These are phyloP conservation scores for Pleurotus tuber-regium DNA, from an alignment of 768 basidiomycete genomes.

Conservation along the genomic window DNA sequence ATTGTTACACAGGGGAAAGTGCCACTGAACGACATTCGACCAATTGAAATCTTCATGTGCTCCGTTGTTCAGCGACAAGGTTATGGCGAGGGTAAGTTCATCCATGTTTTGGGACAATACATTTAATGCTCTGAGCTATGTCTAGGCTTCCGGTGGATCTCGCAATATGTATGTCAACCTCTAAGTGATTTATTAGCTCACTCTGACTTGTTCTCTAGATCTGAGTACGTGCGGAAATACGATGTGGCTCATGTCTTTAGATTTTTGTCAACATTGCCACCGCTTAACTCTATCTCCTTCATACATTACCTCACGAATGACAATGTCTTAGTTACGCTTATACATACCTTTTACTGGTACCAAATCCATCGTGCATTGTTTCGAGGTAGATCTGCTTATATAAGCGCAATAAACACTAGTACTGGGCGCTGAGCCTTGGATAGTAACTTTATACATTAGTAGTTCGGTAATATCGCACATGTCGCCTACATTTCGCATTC, in stretches of 20 bases:
- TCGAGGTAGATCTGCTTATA: background rate
- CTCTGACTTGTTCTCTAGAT: background rate
- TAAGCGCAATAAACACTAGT: too few relatives aligned
- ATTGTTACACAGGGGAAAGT: constrained; percentile 77
- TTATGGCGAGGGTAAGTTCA: constrained; percentile 83
- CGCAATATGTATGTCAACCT: constrained; percentile 82
- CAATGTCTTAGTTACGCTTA: constrained; percentile 8
- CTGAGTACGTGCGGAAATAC: background rate
- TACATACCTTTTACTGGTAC: constrained; percentile 2
- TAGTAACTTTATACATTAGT: too few relatives aligned
- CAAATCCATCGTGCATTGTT: too few relatives aligned
- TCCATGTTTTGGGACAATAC: background rate
- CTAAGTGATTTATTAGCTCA: background rate
- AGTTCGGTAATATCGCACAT: too few relatives aligned
- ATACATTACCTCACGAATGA: constrained; percentile 7
- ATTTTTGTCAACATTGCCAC: constrained; percentile 10
- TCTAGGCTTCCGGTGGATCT: constrained; percentile 92
- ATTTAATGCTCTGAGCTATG: constrained; percentile 13
- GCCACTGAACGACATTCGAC: constrained; percentile 93
- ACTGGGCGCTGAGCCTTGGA: too few relatives aligned
- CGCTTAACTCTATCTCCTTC: background rate
- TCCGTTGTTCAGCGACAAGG: constrained; percentile 99
- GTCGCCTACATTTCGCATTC: constrained; percentile 34
- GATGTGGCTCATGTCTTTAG: constrained; percentile 6
- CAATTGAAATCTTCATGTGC: constrained; percentile 99